Conservation (phyloP, 1,284 basidiomycete species). For the Malassezia pachydermatis region DNA sequence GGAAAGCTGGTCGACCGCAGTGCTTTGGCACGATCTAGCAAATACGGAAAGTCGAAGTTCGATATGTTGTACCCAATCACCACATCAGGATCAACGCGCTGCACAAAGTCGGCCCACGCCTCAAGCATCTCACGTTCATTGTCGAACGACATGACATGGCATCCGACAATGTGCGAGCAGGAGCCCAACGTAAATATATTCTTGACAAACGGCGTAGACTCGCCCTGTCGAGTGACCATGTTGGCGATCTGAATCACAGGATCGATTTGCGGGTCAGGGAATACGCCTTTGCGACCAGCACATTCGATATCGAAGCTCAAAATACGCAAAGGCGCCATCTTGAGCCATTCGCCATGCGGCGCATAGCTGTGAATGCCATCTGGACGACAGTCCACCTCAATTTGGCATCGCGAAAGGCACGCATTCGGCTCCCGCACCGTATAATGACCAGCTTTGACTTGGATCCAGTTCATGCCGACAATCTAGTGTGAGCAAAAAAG, state of each 20-base stretch:
- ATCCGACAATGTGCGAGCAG: slow-evolving; percentile 45
- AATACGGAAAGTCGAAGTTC: slow-evolving; percentile 48
- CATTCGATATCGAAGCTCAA: slow-evolving; percentile 48
- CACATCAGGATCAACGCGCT: slow-evolving; percentile 44
- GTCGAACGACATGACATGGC: slow-evolving; percentile 42
- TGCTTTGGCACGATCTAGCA: slow-evolving; percentile 44
- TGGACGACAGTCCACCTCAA: slow-evolving; percentile 40
- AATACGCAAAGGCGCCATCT: slow-evolving; percentile 43
- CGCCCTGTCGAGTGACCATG: slow-evolving; percentile 48
- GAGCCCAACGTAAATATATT: slow-evolving; percentile 47
- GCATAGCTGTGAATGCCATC: slow-evolving; percentile 36
- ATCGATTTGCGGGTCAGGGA: slow-evolving; percentile 40
- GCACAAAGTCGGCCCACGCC: slow-evolving; percentile 43
- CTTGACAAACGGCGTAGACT: slow-evolving; percentile 42
- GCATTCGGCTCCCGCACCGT: slow-evolving; percentile 27
- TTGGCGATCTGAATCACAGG: slow-evolving; percentile 48
- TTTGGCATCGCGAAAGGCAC: slow-evolving; percentile 39
- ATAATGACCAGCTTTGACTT: slow-evolving; percentile 35
- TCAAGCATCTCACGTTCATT: slow-evolving; percentile 42
- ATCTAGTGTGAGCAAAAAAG: slow-evolving; percentile 24
- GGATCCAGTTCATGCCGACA: slow-evolving; percentile 48
- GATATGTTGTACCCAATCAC: slow-evolving; percentile 48
- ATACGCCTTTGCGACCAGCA: slow-evolving; percentile 47
- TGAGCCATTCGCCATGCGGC: slow-evolving; percentile 44
- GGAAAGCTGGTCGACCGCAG: slow-evolving; percentile 42